Conservation (phyloP, 306 rosid genomes). For the Begonia loranthoides region DNA sequence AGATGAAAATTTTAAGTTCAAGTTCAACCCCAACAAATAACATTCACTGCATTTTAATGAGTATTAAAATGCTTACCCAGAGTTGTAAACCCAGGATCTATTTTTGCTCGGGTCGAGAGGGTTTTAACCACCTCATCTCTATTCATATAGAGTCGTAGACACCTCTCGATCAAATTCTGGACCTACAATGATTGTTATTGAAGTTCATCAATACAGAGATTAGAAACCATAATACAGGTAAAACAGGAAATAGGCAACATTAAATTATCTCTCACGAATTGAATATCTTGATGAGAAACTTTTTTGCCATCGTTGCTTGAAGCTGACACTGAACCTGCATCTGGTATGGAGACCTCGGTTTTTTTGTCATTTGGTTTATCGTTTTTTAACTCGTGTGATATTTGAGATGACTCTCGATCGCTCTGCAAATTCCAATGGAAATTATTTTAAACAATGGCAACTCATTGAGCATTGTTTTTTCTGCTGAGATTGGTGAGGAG, state of each 20-base stretch:
- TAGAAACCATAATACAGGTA: no score
- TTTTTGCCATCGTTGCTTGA: constrained; percentile 77
- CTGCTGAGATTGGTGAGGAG: no score
- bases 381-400: constrained; percentile 57
- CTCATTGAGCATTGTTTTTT: no score
- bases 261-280: constrained; percentile 37
- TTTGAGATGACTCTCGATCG: constrained; percentile 62
- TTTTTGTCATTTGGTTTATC: constrained; percentile 53
- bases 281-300: constrained; percentile 88
- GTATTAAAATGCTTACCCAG: constrained; percentile 37
- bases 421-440: constrained; percentile 31
- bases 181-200: constrained; percentile 23
- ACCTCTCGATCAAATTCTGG: constrained; percentile 94
- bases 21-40: no score
- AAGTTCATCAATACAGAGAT: no score
- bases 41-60: no score
- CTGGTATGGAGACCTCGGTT: constrained; percentile 67
- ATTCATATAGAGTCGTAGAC: constrained; percentile 84
- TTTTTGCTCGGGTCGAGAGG: constrained; percentile 86
- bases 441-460: not conserved
- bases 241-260: no score
- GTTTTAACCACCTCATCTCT: constrained; percentile 95
- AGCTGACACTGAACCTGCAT: constrained; percentile 69
- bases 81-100: constrained; percentile 95
- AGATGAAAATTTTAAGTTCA: no score